Evolutionary conservation across 2,329 filamentous ascomycete species (phyloP).

Genomic region (Aspergillus ochraceus): DNA sequence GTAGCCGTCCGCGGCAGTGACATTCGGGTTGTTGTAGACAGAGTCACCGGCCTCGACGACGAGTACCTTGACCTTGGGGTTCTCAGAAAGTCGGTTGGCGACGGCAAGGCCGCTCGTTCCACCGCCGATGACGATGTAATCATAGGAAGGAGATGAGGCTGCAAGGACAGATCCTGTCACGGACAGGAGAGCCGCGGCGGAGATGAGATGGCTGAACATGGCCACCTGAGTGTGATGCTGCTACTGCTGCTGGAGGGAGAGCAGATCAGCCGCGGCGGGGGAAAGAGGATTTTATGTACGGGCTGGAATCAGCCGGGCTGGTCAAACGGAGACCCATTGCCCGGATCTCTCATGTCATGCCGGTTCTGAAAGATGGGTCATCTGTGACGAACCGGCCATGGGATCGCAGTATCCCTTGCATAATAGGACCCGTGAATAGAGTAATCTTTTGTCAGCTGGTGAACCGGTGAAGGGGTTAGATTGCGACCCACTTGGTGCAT

Average conservation of each 20-base stretch:
- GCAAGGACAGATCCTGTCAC: constrained; percentile 1
- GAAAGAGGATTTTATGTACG: neutral
- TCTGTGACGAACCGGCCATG: neutral
- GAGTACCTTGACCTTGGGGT: constrained; percentile 26
- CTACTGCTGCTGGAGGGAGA: neutral
- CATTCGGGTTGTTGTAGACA: constrained; percentile 28
- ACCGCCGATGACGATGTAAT: constrained; percentile 38
- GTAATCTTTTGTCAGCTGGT: neutral
- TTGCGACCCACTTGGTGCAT: neutral
- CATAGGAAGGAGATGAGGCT: constrained; percentile 20
- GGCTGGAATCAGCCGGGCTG: neutral
- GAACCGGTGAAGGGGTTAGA: neutral
- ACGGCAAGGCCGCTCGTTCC: constrained; percentile 38
- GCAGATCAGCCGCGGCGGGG: too few relatives aligned
- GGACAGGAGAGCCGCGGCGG: constrained; percentile 15
- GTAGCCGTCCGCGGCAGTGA: constrained; percentile 27
- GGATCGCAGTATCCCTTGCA: neutral
- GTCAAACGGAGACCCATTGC: neutral
- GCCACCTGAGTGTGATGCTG: neutral
- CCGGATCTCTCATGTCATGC: neutral
- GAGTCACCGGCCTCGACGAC: constrained; percentile 36
- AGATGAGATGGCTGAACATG: constrained; percentile 2
- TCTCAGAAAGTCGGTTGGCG: constrained; percentile 37
- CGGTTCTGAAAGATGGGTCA: neutral
- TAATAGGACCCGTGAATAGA: neutral